Evolutionary conservation across 2,329 filamentous ascomycete species (phyloP).

Genomic region (Cordyceps javanica): DNA sequence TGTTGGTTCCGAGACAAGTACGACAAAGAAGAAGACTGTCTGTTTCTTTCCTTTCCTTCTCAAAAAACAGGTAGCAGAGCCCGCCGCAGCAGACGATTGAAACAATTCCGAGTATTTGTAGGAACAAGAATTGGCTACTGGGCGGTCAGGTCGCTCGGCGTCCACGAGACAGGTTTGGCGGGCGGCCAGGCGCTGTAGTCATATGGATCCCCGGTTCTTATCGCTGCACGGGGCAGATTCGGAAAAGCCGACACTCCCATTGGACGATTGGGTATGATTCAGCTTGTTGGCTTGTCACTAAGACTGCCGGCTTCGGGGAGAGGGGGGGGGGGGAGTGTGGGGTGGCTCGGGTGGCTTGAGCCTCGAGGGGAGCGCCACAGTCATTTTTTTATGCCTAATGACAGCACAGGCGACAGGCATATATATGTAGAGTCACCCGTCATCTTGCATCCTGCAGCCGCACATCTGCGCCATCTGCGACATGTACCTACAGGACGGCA

Average conservation of each 20-base stretch:
- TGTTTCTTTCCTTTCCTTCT: too few relatives aligned
- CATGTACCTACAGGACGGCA: too few relatives aligned
- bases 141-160: neutral
- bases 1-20: neutral
- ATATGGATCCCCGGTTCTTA: constrained; percentile 9
- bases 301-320: constrained; percentile 9
- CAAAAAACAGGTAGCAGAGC: neutral
- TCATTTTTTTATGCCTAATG: neutral
- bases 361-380: neutral
- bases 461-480: neutral
- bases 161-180: constrained; percentile 5
- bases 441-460: constrained; percentile 2
- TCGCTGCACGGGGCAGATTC: constrained; percentile 3
- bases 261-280: neutral
- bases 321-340: neutral
- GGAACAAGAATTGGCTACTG: neutral
- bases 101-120: neutral
- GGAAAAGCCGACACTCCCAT: neutral
- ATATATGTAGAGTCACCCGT: neutral
- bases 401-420: neutral
- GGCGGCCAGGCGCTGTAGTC: neutral
- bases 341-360: neutral
- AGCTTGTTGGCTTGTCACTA: neutral
- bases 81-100: neutral
- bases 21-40: neutral